phyloP scores from a whole-genome alignment of 768 basidiomycete genomes.

The Tylopilus intermedius region DNA sequence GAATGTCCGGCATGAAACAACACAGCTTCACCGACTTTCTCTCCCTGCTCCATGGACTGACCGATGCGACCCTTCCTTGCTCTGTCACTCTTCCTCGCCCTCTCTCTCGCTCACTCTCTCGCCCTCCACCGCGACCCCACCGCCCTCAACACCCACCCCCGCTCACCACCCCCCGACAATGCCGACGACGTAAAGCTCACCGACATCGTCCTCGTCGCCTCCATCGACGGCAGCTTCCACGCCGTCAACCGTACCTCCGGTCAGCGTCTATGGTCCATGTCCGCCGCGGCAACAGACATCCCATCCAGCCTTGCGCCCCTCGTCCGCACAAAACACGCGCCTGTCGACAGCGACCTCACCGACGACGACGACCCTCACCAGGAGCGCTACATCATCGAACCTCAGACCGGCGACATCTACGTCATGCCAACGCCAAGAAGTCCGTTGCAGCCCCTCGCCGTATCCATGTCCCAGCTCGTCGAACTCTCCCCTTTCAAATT shows the following conservation, averaged over 20 bases:
- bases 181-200: conserved; percentile 56
- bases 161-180: conserved; percentile 9
- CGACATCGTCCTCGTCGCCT: conserved; percentile 84
- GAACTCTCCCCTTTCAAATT: conserved; percentile 84
- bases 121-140: conserved; percentile 24
- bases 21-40: neutral
- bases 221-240: conserved; percentile 92
- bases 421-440: conserved; percentile 66
- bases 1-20: conserved; percentile 53
- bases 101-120: conserved; percentile 31
- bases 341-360: conserved; percentile 51
- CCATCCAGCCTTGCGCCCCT: conserved; percentile 66
- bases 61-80: conserved; percentile 34
- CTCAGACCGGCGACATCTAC: conserved; percentile 90
- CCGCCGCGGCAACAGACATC: conserved; percentile 45
- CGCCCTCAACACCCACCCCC: conserved; percentile 20
- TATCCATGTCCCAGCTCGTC: conserved; percentile 90
- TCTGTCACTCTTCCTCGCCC: conserved; percentile 22
- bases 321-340: conserved; percentile 62
- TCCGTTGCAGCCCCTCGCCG: conserved; percentile 81
- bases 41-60: conserved; percentile 23
- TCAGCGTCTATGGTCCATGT: conserved; percentile 83
- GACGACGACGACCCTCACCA: conserved; percentile 49
- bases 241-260: conserved; percentile 88
- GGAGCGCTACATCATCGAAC: conserved; percentile 91